Evolutionary conservation across 108 stramenopile species (phyloP).

Genomic region (Epithemia pelagica): DNA sequence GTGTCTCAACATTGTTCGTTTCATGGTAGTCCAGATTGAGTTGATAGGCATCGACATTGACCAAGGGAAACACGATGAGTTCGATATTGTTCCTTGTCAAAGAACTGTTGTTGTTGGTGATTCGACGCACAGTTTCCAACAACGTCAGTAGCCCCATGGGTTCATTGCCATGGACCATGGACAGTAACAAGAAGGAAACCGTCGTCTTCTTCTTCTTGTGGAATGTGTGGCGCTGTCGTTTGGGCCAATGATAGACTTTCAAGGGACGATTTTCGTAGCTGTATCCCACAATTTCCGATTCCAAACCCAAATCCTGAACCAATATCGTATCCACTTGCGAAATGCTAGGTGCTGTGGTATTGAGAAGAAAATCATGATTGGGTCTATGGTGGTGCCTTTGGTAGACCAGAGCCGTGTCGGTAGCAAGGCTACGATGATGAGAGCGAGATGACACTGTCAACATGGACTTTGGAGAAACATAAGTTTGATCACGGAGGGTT

Average conservation of each 20-base stretch:
- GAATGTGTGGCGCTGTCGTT: neutral
- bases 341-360: neutral
- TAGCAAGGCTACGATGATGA: too few relatives aligned
- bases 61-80: conserved; percentile 1
- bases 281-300: neutral
- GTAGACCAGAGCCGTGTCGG: too few relatives aligned
- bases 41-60: conserved; percentile 1
- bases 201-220: neutral
- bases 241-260: neutral
- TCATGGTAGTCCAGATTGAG: neutral
- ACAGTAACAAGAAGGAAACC: conserved; percentile 1
- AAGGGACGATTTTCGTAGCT: neutral
- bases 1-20: too few relatives aligned
- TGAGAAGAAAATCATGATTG: too few relatives aligned
- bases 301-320: neutral
- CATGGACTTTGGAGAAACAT: too few relatives aligned
- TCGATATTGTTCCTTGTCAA: neutral
- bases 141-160: neutral
- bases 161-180: conserved; percentile 5
- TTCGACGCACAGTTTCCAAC: neutral
- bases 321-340: neutral
- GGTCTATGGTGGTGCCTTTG: too few relatives aligned
- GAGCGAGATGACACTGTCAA: too few relatives aligned
- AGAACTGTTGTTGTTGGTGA: neutral
- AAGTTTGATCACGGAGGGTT: too few relatives aligned